Conservation (phyloP, 306 rosid genomes). For the Sicyos baderoa region DNA sequence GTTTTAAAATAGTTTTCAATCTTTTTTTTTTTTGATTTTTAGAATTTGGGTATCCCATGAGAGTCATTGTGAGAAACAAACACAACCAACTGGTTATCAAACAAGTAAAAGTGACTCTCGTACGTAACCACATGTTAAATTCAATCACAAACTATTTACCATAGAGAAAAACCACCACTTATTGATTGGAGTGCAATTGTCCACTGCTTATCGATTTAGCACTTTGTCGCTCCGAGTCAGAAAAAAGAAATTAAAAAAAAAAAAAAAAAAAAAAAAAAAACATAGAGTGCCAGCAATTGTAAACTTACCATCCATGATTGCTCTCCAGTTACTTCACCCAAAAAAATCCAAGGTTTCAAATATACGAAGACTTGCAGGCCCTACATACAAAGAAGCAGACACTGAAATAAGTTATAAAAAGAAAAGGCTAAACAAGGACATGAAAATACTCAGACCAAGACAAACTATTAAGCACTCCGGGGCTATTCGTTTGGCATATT, state of each 20-base stretch:
- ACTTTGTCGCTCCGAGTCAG: no score
- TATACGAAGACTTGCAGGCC: constrained; percentile 9
- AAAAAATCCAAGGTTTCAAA: background rate
- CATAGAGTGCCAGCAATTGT: background rate
- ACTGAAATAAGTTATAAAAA: background rate
- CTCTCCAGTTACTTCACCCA: constrained; percentile 1
- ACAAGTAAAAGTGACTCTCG: background rate
- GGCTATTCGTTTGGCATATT: no score
- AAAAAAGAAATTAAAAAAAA: no score
- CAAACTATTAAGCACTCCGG: background rate
- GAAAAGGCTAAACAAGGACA: background rate
- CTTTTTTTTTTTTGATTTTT: no score
- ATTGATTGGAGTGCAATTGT: background rate
- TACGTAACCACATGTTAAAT: background rate
- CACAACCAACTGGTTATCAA: no score
- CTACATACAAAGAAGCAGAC: background rate
- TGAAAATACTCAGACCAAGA: background rate
- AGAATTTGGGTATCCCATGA: no score
- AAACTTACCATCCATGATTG: constrained; percentile 17
- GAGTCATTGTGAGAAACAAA: no score
- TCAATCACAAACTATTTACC: background rate
- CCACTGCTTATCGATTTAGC: no score
- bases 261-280: no score
- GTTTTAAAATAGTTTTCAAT: no score
- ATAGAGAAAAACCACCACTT: background rate